phyloP scores from a whole-genome alignment of 768 basidiomycete species.

The Hirschioporus abietinus region DNA sequence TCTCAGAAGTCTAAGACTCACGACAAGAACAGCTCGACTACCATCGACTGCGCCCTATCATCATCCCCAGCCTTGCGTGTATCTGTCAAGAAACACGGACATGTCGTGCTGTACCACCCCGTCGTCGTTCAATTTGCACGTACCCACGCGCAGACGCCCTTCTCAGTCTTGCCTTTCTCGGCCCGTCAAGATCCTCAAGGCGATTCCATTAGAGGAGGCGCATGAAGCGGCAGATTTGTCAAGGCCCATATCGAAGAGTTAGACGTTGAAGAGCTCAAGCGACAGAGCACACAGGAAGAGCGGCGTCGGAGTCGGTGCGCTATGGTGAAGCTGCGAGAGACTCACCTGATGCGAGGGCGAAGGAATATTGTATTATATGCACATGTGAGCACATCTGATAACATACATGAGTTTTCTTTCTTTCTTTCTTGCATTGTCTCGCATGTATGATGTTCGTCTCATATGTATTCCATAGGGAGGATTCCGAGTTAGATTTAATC shows the following conservation, averaged over 20 bases:
- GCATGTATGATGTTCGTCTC: too few relatives aligned
- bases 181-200: conserved; percentile 12
- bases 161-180: conserved; percentile 12
- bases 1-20: conserved; percentile 1
- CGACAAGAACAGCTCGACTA: not conserved
- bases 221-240: conserved; percentile 1
- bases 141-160: conserved; percentile 14
- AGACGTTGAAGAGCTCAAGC: conserved; percentile 14
- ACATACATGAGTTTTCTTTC: too few relatives aligned
- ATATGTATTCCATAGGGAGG: too few relatives aligned
- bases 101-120: conserved; percentile 15
- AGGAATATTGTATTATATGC: too few relatives aligned
- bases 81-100: conserved; percentile 8
- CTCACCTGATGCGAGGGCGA: conserved; percentile 5
- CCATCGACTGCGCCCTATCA: not conserved
- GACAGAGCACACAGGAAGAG: conserved; percentile 10
- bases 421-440: too few relatives aligned
- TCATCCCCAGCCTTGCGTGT: not conserved
- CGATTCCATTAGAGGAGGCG: conserved; percentile 8
- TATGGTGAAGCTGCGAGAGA: conserved; percentile 6
- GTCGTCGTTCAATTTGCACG: conserved; percentile 14
- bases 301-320: conserved; percentile 7
- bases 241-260: conserved; percentile 9
- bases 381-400: too few relatives aligned
- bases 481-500: too few relatives aligned